Base-by-base conservation (phyloP, 805 yeast species). In the Pichia paraexigua region DNA sequence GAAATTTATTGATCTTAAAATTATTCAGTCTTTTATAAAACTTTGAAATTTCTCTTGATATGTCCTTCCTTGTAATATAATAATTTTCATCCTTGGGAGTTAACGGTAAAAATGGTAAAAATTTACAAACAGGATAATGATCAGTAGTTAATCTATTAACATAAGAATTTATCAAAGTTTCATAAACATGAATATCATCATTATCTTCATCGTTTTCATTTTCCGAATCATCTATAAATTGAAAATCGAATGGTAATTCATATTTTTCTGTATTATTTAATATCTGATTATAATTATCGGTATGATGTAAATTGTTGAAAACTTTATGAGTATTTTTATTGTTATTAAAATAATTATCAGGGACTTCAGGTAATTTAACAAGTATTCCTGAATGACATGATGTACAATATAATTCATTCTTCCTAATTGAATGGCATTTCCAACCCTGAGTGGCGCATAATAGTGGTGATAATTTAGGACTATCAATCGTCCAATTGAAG, bases 391-490 rank as follows among this genome's bases (percentile, higher is more conserved):
- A 63, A 45, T 63, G 62, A 52, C 76, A 71, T 10, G 62, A 61
- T 2, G 55, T 54, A 53, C 76, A 72, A 42, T 56, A 57, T 3
- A 72, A 50, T 45, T 63, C 67, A 50, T 72, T 70, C 44, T 60
- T 66, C 28, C 63, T 52, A 3, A 50, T 53, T 12, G 64, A 58
- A 17, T 71, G 72, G 54, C 79, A 75, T 47, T 60, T 63, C 85
- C 85, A 80, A 1, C 85, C 85, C 49, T 73, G 68, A 22, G 74
- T 57, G 1, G 82, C 72, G 58, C 81, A 75, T 30, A 61, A 68
- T 35, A 80, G 63, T 48, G 81, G 82, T 7, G 68, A 74, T 27
- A 80, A 60, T 6, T 50, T 51, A 9, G 48, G 25, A 46, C 59
- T 60, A 3, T 59, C 58, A 15, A 77, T 56, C 17, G 66, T 62